phyloP scores from a whole-genome alignment of 1,284 basidiomycete species.

The Microbotryum violaceum region DNA sequence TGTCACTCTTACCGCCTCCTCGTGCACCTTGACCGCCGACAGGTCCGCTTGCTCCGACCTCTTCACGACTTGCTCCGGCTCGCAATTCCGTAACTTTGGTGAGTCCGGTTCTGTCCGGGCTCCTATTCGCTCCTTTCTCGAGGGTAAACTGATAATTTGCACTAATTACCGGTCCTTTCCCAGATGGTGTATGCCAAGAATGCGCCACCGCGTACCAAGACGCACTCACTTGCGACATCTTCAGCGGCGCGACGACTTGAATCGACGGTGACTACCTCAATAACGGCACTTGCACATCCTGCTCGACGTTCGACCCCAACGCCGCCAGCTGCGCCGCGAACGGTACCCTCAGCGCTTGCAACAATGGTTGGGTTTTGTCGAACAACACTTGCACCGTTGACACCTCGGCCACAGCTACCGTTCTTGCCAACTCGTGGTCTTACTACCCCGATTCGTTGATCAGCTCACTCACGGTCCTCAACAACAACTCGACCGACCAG shows the following conservation, averaged over 20 bases:
- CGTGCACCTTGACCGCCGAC: background rate
- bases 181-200: background rate
- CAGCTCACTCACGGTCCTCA: background rate
- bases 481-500: background rate
- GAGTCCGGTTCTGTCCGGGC: no score
- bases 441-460: background rate
- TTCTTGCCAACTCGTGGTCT: background rate
- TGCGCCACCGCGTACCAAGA: background rate
- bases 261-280: background rate
- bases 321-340: background rate
- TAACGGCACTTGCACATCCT: background rate
- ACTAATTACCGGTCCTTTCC: no score
- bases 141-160: no score
- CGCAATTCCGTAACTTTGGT: background rate
- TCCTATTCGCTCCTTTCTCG: no score
- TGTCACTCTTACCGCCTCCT: background rate
- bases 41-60: background rate
- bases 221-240: background rate
- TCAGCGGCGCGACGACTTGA: background rate
- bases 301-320: background rate
- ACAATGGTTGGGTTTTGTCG: background rate
- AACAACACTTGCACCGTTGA: background rate
- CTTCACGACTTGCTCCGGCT: background rate
- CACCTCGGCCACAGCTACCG: background rate
- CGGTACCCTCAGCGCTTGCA: background rate